Evolutionary conservation across 768 basidiomycete genomes (phyloP), one percentile per base, ranked within the genome.

Genomic region (Plicaturopsis crispa): DNA sequence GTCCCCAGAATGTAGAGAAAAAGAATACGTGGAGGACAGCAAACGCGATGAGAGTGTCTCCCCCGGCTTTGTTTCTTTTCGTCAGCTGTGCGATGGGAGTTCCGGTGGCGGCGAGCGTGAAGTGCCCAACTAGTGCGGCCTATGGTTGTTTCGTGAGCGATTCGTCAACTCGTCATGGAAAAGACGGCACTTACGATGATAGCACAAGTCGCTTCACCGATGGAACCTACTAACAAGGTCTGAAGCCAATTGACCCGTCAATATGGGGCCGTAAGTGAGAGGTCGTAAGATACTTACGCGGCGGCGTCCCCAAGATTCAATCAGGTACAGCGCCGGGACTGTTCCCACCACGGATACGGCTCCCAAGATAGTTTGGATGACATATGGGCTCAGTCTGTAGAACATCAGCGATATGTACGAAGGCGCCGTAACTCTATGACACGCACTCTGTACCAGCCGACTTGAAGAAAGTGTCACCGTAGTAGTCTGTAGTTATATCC

Each of bases 401-500:
- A n/a, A 1, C 11, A 17, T 14, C 22, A 21, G 22, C n/a, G 3
- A 30, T 11, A 11, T 34, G 2, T 33, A n/a, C 21, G n/a, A n/a
- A n/a, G n/a, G n/a, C n/a, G n/a, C n/a, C 17, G 6, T 14, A 33
- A 18, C 14, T 2, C 5, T 20, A 24, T 8, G 8, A 19, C 12
- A 45, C 72, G 44, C 49, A 78, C 76, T 66, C 48, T 11, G 80
- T 82, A 32, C 81, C 79, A 13, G 82, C 78, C 43, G 71, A 78
- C 57, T 81, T 61, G 66, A 88, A 90, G 69, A 87, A 87, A 0
- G 78, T 82, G 41, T 85, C 80, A 13, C 84, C 81, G 49, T 84
- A 85, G 55, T 84, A 84, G 52, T 84, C 81, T 83, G 45, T n/a
- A 22, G 19, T 20, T 10, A 18, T 13, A 33, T 43, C 40, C 55